Percentiles rank a stretch among this genome's conserved stretches.
These are phyloP conservation scores for Podospora tetraspora DNA, from an alignment of 495 filamentous ascomycete genomes.

Conservation along the genomic window DNA sequence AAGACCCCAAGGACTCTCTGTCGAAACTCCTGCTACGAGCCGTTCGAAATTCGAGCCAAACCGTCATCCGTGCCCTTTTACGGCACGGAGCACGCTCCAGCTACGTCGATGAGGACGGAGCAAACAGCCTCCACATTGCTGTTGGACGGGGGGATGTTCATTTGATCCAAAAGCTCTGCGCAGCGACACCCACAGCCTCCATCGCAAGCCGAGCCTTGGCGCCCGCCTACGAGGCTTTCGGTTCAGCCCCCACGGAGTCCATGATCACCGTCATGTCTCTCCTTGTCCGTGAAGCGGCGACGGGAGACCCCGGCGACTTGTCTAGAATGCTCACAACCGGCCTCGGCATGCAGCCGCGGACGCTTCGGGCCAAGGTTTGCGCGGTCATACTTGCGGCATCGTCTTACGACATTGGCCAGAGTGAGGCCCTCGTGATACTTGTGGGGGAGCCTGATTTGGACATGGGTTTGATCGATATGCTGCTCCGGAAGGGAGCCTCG, in stretches of 20 bases:
- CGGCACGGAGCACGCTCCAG: neutral
- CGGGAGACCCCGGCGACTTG: neutral
- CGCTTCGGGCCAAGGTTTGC: neutral
- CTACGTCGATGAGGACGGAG: neutral
- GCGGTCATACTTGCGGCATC: neutral
- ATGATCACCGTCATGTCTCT: neutral
- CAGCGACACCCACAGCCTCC: neutral
- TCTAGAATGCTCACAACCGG: neutral
- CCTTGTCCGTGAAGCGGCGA: neutral
- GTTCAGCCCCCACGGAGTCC: neutral
- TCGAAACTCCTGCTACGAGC: neutral
- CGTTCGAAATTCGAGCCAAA: neutral
- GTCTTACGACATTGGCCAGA: neutral
- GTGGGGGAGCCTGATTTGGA: neutral
- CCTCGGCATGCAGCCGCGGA: neutral
- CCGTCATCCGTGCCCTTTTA: neutral
- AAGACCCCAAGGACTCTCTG: neutral
- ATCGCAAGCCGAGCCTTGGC: neutral
- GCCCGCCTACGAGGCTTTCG: neutral
- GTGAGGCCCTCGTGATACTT: neutral
- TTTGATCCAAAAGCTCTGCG: neutral
- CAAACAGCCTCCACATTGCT: neutral
- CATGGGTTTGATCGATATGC: neutral
- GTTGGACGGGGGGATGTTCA: neutral
- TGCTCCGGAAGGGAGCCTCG: neutral